phyloP scores from a whole-genome alignment of 1,284 basidiomycete genomes.

The Ceratobasidium sp. region DNA sequence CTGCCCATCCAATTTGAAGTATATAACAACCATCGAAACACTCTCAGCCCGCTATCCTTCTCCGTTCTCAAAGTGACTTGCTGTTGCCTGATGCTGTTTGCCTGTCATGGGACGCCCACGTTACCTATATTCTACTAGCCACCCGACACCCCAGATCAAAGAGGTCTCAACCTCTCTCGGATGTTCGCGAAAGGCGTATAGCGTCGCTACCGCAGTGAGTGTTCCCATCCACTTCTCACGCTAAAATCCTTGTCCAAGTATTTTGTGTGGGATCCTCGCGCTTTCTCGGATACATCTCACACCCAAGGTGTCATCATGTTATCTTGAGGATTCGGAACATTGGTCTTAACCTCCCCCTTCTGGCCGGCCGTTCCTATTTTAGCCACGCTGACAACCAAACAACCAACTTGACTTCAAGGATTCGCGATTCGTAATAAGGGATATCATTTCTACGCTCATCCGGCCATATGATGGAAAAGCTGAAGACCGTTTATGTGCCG shows the following conservation, averaged over 20 bases:
- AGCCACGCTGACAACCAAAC: too few species aligned
- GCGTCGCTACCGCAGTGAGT: not conserved
- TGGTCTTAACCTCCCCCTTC: not conserved
- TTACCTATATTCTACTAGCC: not conserved
- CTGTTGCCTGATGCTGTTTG: too few species aligned
- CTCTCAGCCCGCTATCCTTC: not conserved
- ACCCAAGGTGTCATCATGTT: too few species aligned
- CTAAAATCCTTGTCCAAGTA: too few species aligned
- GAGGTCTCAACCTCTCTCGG: not conserved
- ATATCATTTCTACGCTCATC: too few species aligned
- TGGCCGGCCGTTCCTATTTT: too few species aligned
- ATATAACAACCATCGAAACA: not conserved
- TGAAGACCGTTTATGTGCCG: too few species aligned
- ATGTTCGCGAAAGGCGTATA: not conserved
- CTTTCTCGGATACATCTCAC: not conserved
- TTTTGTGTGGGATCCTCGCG: not conserved
- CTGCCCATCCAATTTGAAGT: not conserved
- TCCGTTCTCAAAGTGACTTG: too few species aligned
- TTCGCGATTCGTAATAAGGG: too few species aligned
- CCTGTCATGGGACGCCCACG: not conserved
- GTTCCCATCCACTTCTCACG: not conserved
- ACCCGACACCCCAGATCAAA: not conserved
- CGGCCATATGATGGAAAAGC: too few species aligned
- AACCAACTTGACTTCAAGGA: too few species aligned
- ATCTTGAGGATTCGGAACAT: too few species aligned